Base-by-base conservation (phyloP, 805 yeast genomes). In the Saccharomycopsis sp. region DNA sequence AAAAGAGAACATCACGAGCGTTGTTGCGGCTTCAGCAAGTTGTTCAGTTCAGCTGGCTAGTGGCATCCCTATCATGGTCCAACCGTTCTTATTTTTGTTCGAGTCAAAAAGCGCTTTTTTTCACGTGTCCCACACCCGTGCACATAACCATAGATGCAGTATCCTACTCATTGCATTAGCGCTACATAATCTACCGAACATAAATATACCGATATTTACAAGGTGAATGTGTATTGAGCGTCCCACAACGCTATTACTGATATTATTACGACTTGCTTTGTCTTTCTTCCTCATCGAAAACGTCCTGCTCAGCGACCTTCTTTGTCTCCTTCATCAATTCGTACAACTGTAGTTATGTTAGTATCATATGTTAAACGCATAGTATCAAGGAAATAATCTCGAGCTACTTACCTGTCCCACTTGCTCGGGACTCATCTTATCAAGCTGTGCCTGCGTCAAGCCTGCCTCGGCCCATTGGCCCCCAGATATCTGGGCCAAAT, bases 361-460 rank as follows among this genome's bases (percentile, higher is more conserved):
- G 58, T 50, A 55, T n/a, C 23, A 19, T 3, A 47, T n/a, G n/a
- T n/a, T n/a, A n/a, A n/a, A n/a, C 15, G 20, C 14, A 44, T 7
- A 24, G 22, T 8, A 24, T 3, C 17, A n/a, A 3, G 17, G 15
- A 51, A 34, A 20, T 34, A 42, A 19, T 34, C 14, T 14, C 5
- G 7, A 35, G 3, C 19, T 34, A 64, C 70, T n/a, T 61, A 71
- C 72, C 73, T 93, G 99, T 3, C 84, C 83, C 56, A 91, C 78
- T 73, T 94, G 98, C 64, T 94, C 97, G 5, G 94, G 93, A 24
- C 87, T 83, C 92, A 94, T 82, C 69, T 88, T 89, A 55, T 85
- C 88, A 62, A 94, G 75, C 56, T 86, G 85, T 38, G 76, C 77
- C 62, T 81, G 74, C 20, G 85, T 84, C 68, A 94, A 73, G 62